Percentiles rank a stretch among this genome's conserved stretches.
These are phyloP conservation scores for Chlamydomonas reinhardtii DNA, from an alignment of 163 green algal species.

Conservation along the genomic window DNA sequence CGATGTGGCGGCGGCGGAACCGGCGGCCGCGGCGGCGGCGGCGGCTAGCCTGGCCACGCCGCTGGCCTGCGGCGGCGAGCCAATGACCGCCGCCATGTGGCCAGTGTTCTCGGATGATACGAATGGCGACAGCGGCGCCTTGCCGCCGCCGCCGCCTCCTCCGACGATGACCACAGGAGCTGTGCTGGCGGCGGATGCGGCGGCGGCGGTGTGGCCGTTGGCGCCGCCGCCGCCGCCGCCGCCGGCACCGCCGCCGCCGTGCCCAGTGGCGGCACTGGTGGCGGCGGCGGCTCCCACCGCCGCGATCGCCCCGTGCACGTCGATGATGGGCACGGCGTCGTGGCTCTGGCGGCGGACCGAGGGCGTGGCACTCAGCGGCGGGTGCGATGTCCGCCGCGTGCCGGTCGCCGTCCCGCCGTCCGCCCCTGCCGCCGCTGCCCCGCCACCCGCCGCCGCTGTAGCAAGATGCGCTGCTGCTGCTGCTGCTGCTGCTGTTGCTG, in stretches of 20 bases:
- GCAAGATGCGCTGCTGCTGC: not conserved
- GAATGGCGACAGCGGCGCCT: too few relatives aligned
- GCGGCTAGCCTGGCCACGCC: too few relatives aligned
- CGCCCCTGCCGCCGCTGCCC: not conserved
- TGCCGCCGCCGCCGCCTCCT: not conserved
- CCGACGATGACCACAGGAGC: not conserved
- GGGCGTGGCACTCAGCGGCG: not conserved
- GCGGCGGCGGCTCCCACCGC: not conserved
- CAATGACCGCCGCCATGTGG: too few relatives aligned
- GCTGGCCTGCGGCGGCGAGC: too few relatives aligned
- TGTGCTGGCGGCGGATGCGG: not conserved
- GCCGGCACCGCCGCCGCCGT: not conserved
- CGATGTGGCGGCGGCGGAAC: too few relatives aligned
- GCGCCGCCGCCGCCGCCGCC: not conserved
- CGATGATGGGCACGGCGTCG: constrained; percentile 22
- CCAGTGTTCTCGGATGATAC: too few relatives aligned
- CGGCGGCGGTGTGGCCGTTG: too few relatives aligned
- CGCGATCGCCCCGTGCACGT: not conserved
- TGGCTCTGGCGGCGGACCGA: not conserved
- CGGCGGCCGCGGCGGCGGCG: not conserved
- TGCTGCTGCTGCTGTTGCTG: not conserved
- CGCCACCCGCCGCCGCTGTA: too few relatives aligned
- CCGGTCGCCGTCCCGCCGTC: not conserved
- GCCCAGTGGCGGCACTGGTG: too few relatives aligned
- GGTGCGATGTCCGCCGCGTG: not conserved